A percentile compares a stretch with the other conserved stretches of the same genome.
phyloP scores from a whole-genome alignment of 2,329 filamentous ascomycete genomes.

The Verticillium albo-atrum region DNA sequence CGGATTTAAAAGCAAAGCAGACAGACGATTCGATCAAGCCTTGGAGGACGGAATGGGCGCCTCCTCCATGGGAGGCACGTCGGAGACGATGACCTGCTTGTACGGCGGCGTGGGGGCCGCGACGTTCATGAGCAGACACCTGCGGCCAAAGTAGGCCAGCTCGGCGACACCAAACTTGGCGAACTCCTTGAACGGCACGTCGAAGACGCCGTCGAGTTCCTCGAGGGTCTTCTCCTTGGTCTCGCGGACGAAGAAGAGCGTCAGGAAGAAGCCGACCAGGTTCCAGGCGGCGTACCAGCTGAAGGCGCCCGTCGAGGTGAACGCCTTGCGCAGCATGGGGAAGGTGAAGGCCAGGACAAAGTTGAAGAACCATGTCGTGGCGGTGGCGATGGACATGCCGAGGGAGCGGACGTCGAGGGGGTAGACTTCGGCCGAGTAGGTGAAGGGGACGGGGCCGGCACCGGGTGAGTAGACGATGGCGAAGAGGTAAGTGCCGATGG shows the following conservation, averaged over 20 bases:
- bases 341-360: slow-evolving; percentile 39
- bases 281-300: slow-evolving; percentile 47
- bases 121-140: neutral
- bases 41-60: neutral
- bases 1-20: neutral
- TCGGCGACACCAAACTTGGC: slow-evolving; percentile 15
- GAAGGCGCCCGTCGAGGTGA: slow-evolving; percentile 42
- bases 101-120: neutral
- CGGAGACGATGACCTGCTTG: neutral
- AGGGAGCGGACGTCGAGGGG: slow-evolving; percentile 58
- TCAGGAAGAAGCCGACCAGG: slow-evolving; percentile 37
- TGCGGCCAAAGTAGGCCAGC: slow-evolving; percentile 11
- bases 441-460: slow-evolving; percentile 60
- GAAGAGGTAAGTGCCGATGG: slow-evolving; percentile 45
- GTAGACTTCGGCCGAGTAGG: slow-evolving; percentile 64
- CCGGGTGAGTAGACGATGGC: slow-evolving; percentile 52
- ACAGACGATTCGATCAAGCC: no score
- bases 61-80: neutral
- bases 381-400: slow-evolving; percentile 56
- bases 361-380: slow-evolving; percentile 46
- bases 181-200: slow-evolving; percentile 1
- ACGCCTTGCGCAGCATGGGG: slow-evolving; percentile 38
- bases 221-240: slow-evolving; percentile 41
- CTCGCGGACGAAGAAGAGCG: slow-evolving; percentile 36
- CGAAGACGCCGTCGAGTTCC: slow-evolving; percentile 28